Percentiles rank a stretch among this genome's conserved stretches.
These are phyloP conservation scores for Lentinus tigrinus DNA, from an alignment of 768 basidiomycete species.

Conservation along the genomic window DNA sequence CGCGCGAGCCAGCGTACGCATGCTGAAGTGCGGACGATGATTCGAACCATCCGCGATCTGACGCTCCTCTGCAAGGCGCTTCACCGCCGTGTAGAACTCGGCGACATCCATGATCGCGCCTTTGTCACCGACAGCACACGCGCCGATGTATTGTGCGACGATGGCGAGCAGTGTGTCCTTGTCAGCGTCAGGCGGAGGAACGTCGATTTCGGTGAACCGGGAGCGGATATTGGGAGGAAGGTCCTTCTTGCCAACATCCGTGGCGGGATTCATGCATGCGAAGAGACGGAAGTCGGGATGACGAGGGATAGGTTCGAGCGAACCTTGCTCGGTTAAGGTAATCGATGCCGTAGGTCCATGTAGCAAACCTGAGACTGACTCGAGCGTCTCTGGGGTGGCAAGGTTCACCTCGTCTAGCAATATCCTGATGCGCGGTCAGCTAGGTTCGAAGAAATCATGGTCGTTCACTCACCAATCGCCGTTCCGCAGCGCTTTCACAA, in stretches of 20 bases:
- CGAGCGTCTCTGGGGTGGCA: slow-evolving; percentile 90
- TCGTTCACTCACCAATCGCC: slow-evolving; percentile 78
- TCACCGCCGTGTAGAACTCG: slow-evolving; percentile 85
- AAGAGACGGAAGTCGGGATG: slow-evolving; percentile 96
- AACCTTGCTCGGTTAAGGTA: slow-evolving; percentile 90
- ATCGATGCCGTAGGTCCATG: slow-evolving; percentile 86
- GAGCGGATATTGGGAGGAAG: slow-evolving; percentile 87
- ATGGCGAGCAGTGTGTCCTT: slow-evolving; percentile 86
- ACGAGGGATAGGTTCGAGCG: slow-evolving; percentile 83
- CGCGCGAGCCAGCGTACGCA: slow-evolving; percentile 91
- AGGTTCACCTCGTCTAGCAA: slow-evolving; percentile 96
- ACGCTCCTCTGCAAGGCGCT: slow-evolving; percentile 67
- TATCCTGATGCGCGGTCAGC: slow-evolving; percentile 53
- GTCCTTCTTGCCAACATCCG: slow-evolving; percentile 97
- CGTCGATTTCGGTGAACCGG: slow-evolving; percentile 94
- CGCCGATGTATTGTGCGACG: slow-evolving; percentile 86
- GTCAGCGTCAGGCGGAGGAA: slow-evolving; percentile 91
- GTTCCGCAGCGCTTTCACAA: slow-evolving; percentile 83
- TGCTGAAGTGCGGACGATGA: slow-evolving; percentile 91
- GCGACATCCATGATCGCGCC: slow-evolving; percentile 86
- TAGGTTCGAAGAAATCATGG: background rate
- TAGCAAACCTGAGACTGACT: slow-evolving; percentile 86
- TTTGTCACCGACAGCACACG: slow-evolving; percentile 80
- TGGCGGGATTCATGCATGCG: slow-evolving; percentile 99
- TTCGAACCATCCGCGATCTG: slow-evolving; percentile 93